A percentile compares a stretch with the other conserved stretches of the same genome.
Conservation (phyloP, 177 flowering plant species). For the Vitis hybrid region DNA sequence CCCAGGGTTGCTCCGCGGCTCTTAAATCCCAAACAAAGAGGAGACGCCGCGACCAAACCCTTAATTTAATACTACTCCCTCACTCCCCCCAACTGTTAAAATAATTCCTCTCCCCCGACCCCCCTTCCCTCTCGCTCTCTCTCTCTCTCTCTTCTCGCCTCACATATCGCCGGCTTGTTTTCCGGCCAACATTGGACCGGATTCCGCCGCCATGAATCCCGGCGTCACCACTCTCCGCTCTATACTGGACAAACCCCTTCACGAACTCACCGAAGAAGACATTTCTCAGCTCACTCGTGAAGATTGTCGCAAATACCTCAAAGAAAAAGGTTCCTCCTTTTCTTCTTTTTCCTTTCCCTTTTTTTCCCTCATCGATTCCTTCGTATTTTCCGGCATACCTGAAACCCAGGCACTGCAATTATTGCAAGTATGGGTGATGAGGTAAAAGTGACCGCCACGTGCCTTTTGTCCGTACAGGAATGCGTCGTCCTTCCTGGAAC, state of each 20-base stretch:
- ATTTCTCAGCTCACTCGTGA: slow-evolving; percentile 98
- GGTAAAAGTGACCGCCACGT: too few species aligned
- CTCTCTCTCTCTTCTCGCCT: not conserved
- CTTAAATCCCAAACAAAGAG: slow-evolving; percentile 5
- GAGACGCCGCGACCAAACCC: slow-evolving; percentile 14
- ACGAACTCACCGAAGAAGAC: slow-evolving; percentile 90
- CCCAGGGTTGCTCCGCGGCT: slow-evolving; percentile 32
- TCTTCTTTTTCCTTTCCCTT: not conserved
- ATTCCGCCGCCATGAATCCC: slow-evolving; percentile 38
- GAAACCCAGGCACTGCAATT: too few species aligned
- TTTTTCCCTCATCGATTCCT: slow-evolving; percentile 5
- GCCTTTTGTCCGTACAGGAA: slow-evolving; percentile 51
- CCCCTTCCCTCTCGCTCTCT: not conserved
- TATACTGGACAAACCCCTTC: slow-evolving; percentile 81
- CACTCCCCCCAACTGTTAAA: not conserved
- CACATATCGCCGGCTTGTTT: not conserved
- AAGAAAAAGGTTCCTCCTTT: slow-evolving; percentile 66
- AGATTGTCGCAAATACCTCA: slow-evolving; percentile 94
- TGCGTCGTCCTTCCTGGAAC: slow-evolving; percentile 99
- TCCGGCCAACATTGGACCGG: slow-evolving; percentile 23
- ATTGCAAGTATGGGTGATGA: too few species aligned
- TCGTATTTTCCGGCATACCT: slow-evolving; percentile 8
- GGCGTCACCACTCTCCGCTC: slow-evolving; percentile 46
- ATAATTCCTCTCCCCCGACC: not conserved
- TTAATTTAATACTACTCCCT: not conserved